Evolutionary conservation across 2,329 filamentous ascomycete genomes (phyloP).

Genomic region (Stemphylium beticola): DNA sequence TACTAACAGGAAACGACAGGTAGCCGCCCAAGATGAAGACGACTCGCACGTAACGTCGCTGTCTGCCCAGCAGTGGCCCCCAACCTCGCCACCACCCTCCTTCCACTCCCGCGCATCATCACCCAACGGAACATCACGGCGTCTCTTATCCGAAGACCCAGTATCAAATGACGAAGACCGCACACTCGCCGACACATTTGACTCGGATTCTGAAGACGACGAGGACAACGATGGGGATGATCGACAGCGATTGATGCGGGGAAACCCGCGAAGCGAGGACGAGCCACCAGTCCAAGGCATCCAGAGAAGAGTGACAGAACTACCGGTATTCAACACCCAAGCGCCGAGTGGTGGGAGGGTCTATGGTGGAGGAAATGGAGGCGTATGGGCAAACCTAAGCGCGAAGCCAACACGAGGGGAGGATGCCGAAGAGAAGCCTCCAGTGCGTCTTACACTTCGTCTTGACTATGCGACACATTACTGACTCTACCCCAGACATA

Average conservation of each 20-base stretch:
- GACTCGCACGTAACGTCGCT: slow-evolving; percentile 41
- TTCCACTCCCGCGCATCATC: slow-evolving; percentile 87
- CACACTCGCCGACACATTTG: slow-evolving; percentile 92
- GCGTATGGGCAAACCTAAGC: slow-evolving; percentile 93
- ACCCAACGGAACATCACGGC: slow-evolving; percentile 56
- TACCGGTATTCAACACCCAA: slow-evolving; percentile 58
- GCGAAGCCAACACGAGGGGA: slow-evolving; percentile 86
- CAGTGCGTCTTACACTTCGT: slow-evolving; percentile 66
- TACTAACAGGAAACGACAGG: slow-evolving; percentile 39
- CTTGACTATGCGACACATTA: slow-evolving; percentile 2
- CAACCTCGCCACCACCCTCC: slow-evolving; percentile 69
- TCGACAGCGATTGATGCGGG: slow-evolving; percentile 83
- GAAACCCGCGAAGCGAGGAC: slow-evolving; percentile 52
- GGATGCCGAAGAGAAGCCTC: slow-evolving; percentile 88
- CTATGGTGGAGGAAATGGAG: slow-evolving; percentile 82
- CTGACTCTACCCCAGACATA: slow-evolving; percentile 72
- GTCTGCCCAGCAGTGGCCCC: slow-evolving; percentile 43
- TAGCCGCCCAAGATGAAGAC: slow-evolving; percentile 54
- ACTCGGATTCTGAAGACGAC: slow-evolving; percentile 70
- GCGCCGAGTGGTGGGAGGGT: slow-evolving; percentile 56
- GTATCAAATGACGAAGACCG: slow-evolving; percentile 68
- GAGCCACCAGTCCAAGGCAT: slow-evolving; percentile 45
- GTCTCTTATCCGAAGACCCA: slow-evolving; percentile 60
- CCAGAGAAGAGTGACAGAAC: slow-evolving; percentile 59
- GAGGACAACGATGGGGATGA: slow-evolving; percentile 69